These are phyloP conservation scores for Naegleria fowleri DNA, from an alignment of 208 protist genomes.

Conservation along the genomic window DNA sequence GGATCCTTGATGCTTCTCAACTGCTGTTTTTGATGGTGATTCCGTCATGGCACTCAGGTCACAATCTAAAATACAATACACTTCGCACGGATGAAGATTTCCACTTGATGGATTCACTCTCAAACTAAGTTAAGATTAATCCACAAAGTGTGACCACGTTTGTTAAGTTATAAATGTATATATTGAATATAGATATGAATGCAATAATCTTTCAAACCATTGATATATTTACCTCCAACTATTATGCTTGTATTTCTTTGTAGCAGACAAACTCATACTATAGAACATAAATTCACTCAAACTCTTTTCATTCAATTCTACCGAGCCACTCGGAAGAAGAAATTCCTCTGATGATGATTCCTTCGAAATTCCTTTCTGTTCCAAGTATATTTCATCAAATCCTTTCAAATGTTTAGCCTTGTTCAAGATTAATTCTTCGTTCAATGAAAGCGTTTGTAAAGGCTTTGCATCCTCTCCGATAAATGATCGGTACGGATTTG, in stretches of 20 bases:
- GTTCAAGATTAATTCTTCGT: background rate
- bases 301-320: background rate
- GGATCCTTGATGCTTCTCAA: no score
- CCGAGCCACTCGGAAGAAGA: background rate
- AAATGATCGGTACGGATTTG: background rate
- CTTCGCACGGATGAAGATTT: background rate
- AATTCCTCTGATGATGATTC: background rate
- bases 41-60: background rate
- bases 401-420: background rate
- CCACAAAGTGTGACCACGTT: no score
- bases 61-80: background rate
- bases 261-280: background rate
- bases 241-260: background rate
- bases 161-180: no score
- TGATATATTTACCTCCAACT: background rate
- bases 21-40: no score
- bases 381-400: background rate
- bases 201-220: no score
- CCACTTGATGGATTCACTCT: background rate
- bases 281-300: slow-evolving; percentile 3
- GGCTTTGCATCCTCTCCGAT: background rate
- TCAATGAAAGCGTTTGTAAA: background rate
- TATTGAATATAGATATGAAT: no score
- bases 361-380: background rate
- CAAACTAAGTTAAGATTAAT: background rate